Conservation (phyloP, 2,329 filamentous ascomycete species). For the Colletotrichum somersetense region DNA sequence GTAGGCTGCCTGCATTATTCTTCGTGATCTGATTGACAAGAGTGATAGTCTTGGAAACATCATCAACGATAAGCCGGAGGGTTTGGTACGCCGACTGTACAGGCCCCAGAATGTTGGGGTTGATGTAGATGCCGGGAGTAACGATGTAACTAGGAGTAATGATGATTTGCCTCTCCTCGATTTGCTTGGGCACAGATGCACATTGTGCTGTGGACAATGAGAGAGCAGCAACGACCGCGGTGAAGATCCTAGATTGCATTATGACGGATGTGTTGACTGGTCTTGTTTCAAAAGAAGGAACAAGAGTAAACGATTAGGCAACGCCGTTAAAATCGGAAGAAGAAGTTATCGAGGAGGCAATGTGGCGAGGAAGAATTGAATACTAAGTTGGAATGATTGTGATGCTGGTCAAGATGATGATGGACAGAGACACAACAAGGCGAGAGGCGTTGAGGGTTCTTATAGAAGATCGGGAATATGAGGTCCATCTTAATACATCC, state of each 20-base stretch:
- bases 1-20: background rate
- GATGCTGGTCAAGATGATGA: constrained; percentile 15
- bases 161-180: background rate
- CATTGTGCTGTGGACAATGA: constrained; percentile 29
- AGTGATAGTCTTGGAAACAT: background rate
- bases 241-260: constrained; percentile 41
- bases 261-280: background rate
- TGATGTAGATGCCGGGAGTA: background rate
- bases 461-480: constrained; percentile 23
- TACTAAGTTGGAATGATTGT: background rate
- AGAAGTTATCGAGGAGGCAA: background rate
- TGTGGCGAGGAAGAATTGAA: background rate
- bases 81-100: background rate
- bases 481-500: background rate
- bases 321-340: background rate
- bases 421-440: background rate
- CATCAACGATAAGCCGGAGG: background rate
- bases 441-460: constrained; percentile 17
- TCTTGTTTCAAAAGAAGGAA: background rate
- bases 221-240: constrained; percentile 37
- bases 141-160: constrained; percentile 16
- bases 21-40: background rate
- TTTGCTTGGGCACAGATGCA: background rate
- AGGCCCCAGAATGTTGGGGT: background rate
- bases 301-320: too few relatives aligned